Base-by-base conservation (phyloP, 2,329 filamentous ascomycete genomes). In the Alternaria longipes region DNA sequence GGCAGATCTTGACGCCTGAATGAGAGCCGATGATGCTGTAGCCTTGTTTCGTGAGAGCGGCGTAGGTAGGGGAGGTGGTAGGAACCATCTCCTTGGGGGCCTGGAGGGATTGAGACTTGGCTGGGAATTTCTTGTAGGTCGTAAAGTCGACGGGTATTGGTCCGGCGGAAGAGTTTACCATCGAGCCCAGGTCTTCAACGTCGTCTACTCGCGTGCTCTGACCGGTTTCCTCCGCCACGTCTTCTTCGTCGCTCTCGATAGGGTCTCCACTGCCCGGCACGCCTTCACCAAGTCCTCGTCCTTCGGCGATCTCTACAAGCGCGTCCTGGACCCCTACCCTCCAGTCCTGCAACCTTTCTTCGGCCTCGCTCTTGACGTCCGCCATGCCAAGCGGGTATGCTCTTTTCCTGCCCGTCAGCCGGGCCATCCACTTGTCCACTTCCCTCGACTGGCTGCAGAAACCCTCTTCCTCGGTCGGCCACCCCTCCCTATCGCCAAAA, bases 361-460 rank as follows among this genome's bases (percentile, higher is more conserved):
- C 81, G 20, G 89, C 87, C 74, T 95, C 91, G n/a, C 81, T 84
- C 79, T 93, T 96, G 59, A 91, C 87, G 78, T 98, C 93, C 3
- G 91, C 93, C 84, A 94, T 90, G 5, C 95, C 95, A 7, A 98
- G 83, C 0, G 94, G 94, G 71, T 91, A 98, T 1, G 93, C 94
- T 74, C 94, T 86, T 81, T 94, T 97, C 63, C 90, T 87, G 2
- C 87, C 90, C 0, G 94, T 97, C 72, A 99, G 81, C 75, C 93
- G 96, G n/a, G 94, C 93, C 91, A 99, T 92, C 94, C 95, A 98
- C 76, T 89, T 93, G 76, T 99, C 94, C 3, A 96, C 84, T 68
- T 97, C 90, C 73, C 90, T 91, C 1, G 94, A 94, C 76, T 98
- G 94, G 64, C 92, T 93, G 76, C 94, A 97, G 80, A 94, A 99